Percentiles rank a stretch among this genome's conserved stretches.
Conservation (phyloP, 108 stramenopile species). For the Asterionellopsis glacialis region DNA sequence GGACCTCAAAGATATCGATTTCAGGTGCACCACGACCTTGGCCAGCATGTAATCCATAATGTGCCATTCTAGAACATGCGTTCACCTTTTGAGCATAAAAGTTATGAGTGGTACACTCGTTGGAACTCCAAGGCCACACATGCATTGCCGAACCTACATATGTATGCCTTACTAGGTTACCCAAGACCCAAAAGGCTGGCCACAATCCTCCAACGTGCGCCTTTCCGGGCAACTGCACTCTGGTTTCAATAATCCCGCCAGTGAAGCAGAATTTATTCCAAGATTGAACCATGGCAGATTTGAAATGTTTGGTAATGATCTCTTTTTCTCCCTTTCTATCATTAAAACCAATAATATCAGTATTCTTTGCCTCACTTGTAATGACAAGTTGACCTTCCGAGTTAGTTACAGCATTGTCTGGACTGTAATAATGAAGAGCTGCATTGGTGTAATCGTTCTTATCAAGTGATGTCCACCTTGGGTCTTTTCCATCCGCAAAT, state of each 20-base stretch:
- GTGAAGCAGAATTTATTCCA: conserved; percentile 99
- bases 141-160: conserved; percentile 88
- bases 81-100: conserved; percentile 54
- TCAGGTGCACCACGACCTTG: conserved; percentile 96
- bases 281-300: conserved; percentile 89
- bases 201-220: conserved; percentile 86
- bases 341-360: conserved; percentile 81
- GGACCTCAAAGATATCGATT: conserved; percentile 95
- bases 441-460: conserved; percentile 98
- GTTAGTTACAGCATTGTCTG: conserved; percentile 66
- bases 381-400: conserved; percentile 82
- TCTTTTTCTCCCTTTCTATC: conserved; percentile 61
- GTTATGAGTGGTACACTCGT: conserved; percentile 55
- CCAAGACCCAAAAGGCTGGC: conserved; percentile 98
- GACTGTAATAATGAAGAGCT: conserved; percentile 90
- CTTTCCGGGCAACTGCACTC: conserved; percentile 84
- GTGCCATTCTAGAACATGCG: conserved; percentile 76
- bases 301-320: conserved; percentile 76
- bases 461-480: conserved; percentile 94
- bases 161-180: conserved; percentile 94
- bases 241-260: conserved; percentile 91
- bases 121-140: conserved; percentile 83
- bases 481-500: conserved; percentile 91
- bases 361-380: conserved; percentile 65
- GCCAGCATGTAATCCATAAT: conserved; percentile 78